phyloP scores from a whole-genome alignment of 768 basidiomycete species.

The Rhodotorula paludigena region DNA sequence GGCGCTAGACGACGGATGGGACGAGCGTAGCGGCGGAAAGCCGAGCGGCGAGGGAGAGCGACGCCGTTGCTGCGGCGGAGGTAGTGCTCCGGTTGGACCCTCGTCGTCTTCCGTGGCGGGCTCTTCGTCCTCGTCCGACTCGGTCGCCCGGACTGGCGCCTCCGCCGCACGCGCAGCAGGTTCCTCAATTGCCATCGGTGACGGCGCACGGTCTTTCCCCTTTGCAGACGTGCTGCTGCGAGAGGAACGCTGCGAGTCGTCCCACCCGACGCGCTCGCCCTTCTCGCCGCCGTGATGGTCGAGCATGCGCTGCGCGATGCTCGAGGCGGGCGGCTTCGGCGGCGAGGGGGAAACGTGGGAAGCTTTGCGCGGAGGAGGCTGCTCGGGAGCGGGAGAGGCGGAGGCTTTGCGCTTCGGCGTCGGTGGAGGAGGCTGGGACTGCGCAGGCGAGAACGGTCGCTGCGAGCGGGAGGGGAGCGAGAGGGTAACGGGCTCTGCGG shows the following conservation, averaged over 20 bases:
- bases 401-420: not conserved
- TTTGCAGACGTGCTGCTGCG: no score
- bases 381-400: not conserved
- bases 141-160: not conserved
- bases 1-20: no score
- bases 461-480: not conserved
- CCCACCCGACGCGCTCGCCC: conserved; percentile 20
- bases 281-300: not conserved
- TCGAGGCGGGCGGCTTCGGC: not conserved
- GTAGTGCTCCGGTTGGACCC: not conserved
- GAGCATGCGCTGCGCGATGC: conserved; percentile 21
- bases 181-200: not conserved
- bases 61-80: not conserved
- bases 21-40: not conserved
- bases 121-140: conserved; percentile 11
- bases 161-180: not conserved
- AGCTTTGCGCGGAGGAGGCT: no score
- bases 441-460: not conserved
- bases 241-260: conserved; percentile 31
- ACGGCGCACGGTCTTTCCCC: no score
- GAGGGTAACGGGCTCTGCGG: conserved; percentile 16
- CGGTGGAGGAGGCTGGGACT: not conserved
- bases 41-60: not conserved
- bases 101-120: conserved; percentile 18
- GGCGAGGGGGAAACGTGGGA: not conserved